Evolutionary conservation across 805 yeast genomes (phyloP).

Genomic region (Yamadazyma ubonensis): DNA sequence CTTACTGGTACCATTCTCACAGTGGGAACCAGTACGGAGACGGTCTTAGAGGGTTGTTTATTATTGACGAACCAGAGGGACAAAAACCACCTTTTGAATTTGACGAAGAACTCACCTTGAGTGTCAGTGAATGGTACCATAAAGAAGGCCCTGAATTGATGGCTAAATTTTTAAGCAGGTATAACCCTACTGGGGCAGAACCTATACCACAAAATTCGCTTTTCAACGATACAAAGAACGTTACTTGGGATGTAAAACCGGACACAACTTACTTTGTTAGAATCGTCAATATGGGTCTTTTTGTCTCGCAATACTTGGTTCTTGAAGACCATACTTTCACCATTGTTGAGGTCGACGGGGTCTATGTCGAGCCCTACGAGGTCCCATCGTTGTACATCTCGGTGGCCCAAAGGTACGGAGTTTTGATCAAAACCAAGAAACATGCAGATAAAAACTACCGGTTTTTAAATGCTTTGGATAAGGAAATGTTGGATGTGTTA

Average conservation of each 20-base stretch:
- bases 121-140: conserved; percentile 90
- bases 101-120: conserved; percentile 73
- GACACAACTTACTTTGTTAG: conserved; percentile 81
- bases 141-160: conserved; percentile 50
- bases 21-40: conserved; percentile 76
- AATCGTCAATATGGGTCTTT: conserved; percentile 84
- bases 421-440: conserved; percentile 71
- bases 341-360: conserved; percentile 90
- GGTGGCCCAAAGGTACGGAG: conserved; percentile 89
- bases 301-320: conserved; percentile 84
- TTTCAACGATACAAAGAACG: conserved; percentile 76
- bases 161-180: conserved; percentile 59
- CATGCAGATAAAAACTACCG: conserved; percentile 67
- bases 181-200: conserved; percentile 97
- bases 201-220: conserved; percentile 86
- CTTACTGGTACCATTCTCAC: conserved; percentile 77
- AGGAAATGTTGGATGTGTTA: conserved; percentile 72
- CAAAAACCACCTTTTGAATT: conserved; percentile 45
- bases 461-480: conserved; percentile 78
- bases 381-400: conserved; percentile 76
- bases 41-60: conserved; percentile 68
- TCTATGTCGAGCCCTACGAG: conserved; percentile 71
- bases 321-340: conserved; percentile 86
- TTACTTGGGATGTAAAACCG: conserved; percentile 79
- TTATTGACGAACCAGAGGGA: conserved; percentile 45